Evolutionary conservation across 1,284 basidiomycete species (phyloP), one percentile per base, ranked within the genome.

Genomic region (Coriolopsis trogii): DNA sequence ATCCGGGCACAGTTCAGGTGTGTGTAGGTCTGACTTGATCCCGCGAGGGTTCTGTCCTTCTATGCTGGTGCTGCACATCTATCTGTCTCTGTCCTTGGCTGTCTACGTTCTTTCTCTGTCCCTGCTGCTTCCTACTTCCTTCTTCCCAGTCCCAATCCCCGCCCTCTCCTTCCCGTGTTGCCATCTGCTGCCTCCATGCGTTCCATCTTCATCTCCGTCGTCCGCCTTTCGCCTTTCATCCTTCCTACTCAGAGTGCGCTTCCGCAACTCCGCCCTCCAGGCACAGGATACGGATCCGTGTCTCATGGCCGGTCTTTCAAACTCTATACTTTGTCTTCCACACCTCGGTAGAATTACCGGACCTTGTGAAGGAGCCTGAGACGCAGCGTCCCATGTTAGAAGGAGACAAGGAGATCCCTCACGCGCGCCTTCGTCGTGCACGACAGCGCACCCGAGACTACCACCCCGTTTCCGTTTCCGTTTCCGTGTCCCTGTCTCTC

Each of bases 1-100:
- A 79, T 86, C 46, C 79, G 78, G 31, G 74, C 76, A 53, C 81
- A 89, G 67, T 87, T 90, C 60, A 73, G 69, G 80, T 76, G 46
- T 58, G 74, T 69, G 29, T 25, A n/a, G 1, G 13, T 25, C 16
- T 34, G n/a, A 18, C 33, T 16, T 18, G 12, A 16, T 7, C 6
- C 20, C 10, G 13, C 13, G 6, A 12, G 16, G 12, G 12, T 16
- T 16, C 31, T n/a, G n/a, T 33, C 31, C 31, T 16, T 5, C 28
- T 30, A 13, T 30, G 28, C 8, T 8, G 13, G 8, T 30, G 7
- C 28, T 13, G 13, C 13, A 33, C 7, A 4, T 34, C 4, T 18
- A 18, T 34, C 13, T 10, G 33, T 18, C 10, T 18, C 33, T 18
- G 33, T 13, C 33, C 20, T 34, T 34, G 9, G 13, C n/a, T 33